Evolutionary conservation across 2,329 filamentous ascomycete genomes (phyloP).

Genomic region (Akanthomyces dipterigenus): DNA sequence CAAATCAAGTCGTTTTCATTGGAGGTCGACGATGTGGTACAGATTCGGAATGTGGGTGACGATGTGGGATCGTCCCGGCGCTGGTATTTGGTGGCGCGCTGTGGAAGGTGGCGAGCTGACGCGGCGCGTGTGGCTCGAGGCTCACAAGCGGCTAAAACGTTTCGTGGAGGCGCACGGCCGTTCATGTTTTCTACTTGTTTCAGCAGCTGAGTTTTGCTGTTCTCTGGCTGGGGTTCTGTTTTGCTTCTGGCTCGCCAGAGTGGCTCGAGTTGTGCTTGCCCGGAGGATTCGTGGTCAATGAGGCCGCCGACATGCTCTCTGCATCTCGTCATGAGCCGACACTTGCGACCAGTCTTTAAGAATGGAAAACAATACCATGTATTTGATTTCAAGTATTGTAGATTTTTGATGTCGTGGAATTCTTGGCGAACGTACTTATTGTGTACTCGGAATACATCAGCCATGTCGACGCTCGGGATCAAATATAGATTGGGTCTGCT

Average conservation of each 20-base stretch:
- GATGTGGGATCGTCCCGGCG: not conserved
- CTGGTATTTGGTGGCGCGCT: not conserved
- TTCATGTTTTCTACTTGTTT: not conserved
- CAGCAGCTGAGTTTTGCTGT: not conserved
- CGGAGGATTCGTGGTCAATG: too few relatives aligned
- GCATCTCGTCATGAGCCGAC: too few relatives aligned
- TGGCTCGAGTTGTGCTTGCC: too few relatives aligned
- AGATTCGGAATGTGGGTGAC: conserved; percentile 4
- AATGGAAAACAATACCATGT: too few relatives aligned
- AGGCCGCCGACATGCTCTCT: too few relatives aligned
- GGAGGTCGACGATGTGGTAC: not conserved
- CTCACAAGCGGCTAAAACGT: not conserved
- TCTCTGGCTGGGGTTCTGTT: not conserved
- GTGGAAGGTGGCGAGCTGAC: conserved; percentile 6
- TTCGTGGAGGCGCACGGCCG: not conserved
- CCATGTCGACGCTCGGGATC: not conserved
- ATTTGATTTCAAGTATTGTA: too few relatives aligned
- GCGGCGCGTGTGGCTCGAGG: not conserved
- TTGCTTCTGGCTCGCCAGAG: not conserved
- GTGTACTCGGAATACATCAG: too few relatives aligned
- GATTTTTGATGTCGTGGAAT: not conserved
- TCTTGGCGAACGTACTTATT: too few relatives aligned
- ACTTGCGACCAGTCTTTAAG: too few relatives aligned
- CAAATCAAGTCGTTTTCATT: not conserved
- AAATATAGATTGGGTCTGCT: not conserved